phyloP scores from a whole-genome alignment of 2,329 filamentous ascomycete species.

The Nannizziopsis arthrosporioides region DNA sequence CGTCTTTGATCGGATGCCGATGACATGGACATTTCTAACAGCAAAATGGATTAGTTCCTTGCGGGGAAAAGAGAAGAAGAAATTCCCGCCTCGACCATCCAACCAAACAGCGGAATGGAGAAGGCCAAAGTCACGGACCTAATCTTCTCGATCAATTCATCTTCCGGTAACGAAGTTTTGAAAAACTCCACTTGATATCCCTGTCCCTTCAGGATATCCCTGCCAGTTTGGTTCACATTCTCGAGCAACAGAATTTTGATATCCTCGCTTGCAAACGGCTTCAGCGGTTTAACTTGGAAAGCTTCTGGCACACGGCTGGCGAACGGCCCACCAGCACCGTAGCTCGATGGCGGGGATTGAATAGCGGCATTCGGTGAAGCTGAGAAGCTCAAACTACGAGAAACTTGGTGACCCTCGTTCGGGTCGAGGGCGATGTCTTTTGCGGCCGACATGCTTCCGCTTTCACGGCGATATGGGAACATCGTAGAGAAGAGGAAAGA shows the following conservation, averaged over 20 bases:
- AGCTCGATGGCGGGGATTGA: constrained; percentile 59
- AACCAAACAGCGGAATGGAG: constrained; percentile 6
- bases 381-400: constrained; percentile 55
- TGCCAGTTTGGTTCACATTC: constrained; percentile 86
- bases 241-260: constrained; percentile 93
- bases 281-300: constrained; percentile 55
- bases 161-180: constrained; percentile 82
- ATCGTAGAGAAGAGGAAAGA: constrained; percentile 4
- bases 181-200: constrained; percentile 92
- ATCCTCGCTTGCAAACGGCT: constrained; percentile 90
- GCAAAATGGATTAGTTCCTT: neutral
- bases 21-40: constrained; percentile 82
- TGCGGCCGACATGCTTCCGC: constrained; percentile 22
- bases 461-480: constrained; percentile 7
- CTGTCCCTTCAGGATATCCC: constrained; percentile 67
- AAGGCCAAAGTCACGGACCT: constrained; percentile 48
- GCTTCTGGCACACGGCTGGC: constrained; percentile 29
- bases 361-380: constrained; percentile 65
- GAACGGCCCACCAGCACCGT: constrained; percentile 33
- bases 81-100: too few species aligned
- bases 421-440: constrained; percentile 27
- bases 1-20: constrained; percentile 96
- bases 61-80: too few species aligned
- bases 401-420: constrained; percentile 34
- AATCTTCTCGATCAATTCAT: constrained; percentile 94